A percentile compares a stretch with the other conserved stretches of the same genome.
phyloP scores from a whole-genome alignment of 352 stramenopile genomes.

The Pythium brassicae region DNA sequence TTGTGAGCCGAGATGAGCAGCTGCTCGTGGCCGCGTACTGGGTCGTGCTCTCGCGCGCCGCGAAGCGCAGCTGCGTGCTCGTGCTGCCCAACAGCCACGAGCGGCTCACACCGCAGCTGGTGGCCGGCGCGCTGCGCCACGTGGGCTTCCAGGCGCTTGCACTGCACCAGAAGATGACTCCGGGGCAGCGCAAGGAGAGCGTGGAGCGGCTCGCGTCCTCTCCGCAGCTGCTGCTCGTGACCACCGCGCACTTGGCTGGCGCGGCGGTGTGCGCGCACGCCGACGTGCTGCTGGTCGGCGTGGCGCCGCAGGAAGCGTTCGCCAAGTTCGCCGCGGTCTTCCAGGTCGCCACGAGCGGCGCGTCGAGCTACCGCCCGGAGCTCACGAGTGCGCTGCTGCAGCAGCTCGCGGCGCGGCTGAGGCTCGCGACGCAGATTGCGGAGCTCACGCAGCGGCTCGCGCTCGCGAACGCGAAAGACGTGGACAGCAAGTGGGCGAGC shows the following conservation, averaged over 20 bases:
- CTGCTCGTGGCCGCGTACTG: constrained; percentile 53
- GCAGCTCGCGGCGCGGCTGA: constrained; percentile 46
- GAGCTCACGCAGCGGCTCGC: constrained; percentile 40
- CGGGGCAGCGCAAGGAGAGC: constrained; percentile 43
- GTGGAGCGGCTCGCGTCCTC: constrained; percentile 32
- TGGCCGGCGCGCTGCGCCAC: constrained; percentile 47
- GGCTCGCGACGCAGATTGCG: constrained; percentile 54
- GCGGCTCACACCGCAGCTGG: constrained; percentile 19
- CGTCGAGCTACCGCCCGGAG: constrained; percentile 22
- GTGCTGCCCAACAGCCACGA: constrained; percentile 32
- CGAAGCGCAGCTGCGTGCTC: constrained; percentile 38
- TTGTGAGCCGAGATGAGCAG: constrained; percentile 33
- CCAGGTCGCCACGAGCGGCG: constrained; percentile 13
- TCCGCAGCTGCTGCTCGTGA: constrained; percentile 44
- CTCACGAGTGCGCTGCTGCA: constrained; percentile 25
- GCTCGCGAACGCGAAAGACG: constrained; percentile 18
- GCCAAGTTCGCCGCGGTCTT: constrained; percentile 36
- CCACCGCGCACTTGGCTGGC: constrained; percentile 49
- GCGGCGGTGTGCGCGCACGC: constrained; percentile 19
- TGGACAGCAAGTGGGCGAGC: constrained; percentile 52
- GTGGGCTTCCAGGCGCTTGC: constrained; percentile 56
- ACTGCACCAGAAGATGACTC: constrained; percentile 69
- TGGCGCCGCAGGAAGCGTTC: constrained; percentile 4
- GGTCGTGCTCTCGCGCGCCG: constrained; percentile 42
- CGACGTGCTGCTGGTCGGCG: constrained; percentile 35